Evolutionary conservation across 1,284 basidiomycete genomes (phyloP), one percentile per base, ranked within the genome.

Genomic region (Kalmanozyma brasiliensis): DNA sequence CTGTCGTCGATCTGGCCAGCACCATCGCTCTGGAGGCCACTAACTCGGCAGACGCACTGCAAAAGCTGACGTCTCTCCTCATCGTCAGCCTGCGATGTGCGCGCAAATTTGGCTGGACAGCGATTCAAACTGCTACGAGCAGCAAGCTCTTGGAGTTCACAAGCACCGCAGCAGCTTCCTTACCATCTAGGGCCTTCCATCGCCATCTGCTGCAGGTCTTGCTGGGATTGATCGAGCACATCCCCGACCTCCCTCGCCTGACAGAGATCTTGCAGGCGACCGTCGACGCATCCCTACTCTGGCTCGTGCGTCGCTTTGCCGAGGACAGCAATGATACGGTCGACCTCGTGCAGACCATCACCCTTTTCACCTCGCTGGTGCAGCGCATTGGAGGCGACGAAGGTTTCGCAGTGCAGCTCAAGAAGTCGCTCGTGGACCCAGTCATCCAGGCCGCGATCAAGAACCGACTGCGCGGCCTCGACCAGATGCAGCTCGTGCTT

Each of bases 371-470:
- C 8, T 22, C 35, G 7, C 52, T 74, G 4, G 10, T 76, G 1
- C 36, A 66, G 17, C 35, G 48, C 24, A 11, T 42, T 30, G 24
- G 22, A n/a, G 35, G 17, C 17, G 38, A 45, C 30, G 8, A 37
- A 1, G 10, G 33, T 2, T n/a, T 58, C 6, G 14, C 37, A 5
- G 19, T 73, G n/a, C 59, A 62, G 38, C 82, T 88, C 33, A 89
- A 89, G 64, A 70, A 85, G 1, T 87, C 89, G 67, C 82, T 90
- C 8, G 88, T 88, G 0, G 94, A 97, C 61, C 89, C 91, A 0
- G 83, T 93, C 22, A 77, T 95, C 32, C 86, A 86, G 7, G 87
- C 88, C 0, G 85, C 88, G 2, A 84, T 91, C 33, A 89, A 89
- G 71, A 85, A 87, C 61, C 85, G 87, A 14, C 82, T 93, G 11